Evolutionary conservation across 177 flowering plant species (phyloP).

Genomic region (Vitis hybrid): DNA sequence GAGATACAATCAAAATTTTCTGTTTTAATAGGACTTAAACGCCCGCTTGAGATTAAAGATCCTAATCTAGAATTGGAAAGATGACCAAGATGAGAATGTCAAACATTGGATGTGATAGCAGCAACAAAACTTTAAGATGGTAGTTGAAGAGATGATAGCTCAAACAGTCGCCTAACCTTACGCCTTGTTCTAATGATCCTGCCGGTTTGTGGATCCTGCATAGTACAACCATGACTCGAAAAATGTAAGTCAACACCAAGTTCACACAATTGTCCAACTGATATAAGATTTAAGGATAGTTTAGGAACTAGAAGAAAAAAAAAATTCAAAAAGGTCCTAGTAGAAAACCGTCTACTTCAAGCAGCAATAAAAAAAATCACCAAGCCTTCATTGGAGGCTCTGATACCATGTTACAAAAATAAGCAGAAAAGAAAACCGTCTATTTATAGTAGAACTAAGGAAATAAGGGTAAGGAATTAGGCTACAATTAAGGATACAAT

Average conservation of each 20-base stretch:
- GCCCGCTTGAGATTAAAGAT: background rate
- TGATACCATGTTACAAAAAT: too few relatives aligned
- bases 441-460: too few relatives aligned
- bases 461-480: too few relatives aligned
- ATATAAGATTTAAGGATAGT: conserved; percentile 4
- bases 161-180: conserved; percentile 6
- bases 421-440: too few relatives aligned
- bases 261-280: conserved; percentile 7
- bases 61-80: background rate
- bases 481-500: too few relatives aligned
- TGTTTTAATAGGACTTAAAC: background rate
- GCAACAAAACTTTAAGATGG: background rate
- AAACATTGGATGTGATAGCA: background rate
- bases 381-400: too few relatives aligned
- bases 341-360: too few relatives aligned
- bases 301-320: background rate
- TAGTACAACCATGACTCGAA: conserved; percentile 1
- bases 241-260: conserved; percentile 4
- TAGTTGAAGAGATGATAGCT: background rate
- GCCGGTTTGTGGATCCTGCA: background rate
- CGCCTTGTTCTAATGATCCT: background rate
- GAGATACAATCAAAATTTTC: background rate
- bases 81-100: background rate
- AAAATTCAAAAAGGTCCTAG: too few relatives aligned
- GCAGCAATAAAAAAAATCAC: too few relatives aligned